These are phyloP conservation scores for Morella rubra DNA, from an alignment of 306 rosid genomes.

Conservation along the genomic window DNA sequence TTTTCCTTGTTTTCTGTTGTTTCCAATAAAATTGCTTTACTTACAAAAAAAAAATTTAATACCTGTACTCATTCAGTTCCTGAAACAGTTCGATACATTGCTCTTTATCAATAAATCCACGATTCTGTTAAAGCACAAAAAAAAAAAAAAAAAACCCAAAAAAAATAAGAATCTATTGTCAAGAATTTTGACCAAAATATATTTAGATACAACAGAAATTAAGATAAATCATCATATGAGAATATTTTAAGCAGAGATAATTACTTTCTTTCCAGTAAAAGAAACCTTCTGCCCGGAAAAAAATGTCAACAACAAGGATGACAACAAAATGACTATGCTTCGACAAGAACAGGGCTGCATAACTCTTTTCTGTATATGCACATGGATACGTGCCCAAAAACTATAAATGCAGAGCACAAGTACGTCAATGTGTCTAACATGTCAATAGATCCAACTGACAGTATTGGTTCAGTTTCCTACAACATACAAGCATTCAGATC, in stretches of 20 bases:
- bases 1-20: too few species aligned
- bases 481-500: background rate
- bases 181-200: conserved; percentile 21
- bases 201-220: conserved; percentile 23
- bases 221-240: background rate
- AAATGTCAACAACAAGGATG: background rate
- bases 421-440: background rate
- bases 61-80: conserved; percentile 86
- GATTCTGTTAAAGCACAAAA: conserved; percentile 50
- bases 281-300: background rate
- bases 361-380: background rate
- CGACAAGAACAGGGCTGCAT: background rate
- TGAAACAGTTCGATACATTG: conserved; percentile 81
- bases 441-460: background rate
- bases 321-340: background rate
- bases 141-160: conserved; percentile 30
- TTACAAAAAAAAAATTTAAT: too few species aligned
- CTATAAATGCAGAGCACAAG: background rate
- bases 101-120: conserved; percentile 55
- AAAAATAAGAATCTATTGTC: conserved; percentile 13
- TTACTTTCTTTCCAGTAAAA: background rate
- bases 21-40: too few species aligned
- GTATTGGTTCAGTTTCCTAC: background rate
- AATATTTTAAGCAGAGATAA: background rate
- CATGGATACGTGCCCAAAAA: background rate